Evolutionary conservation across 148 eudicot genomes (phyloP), one percentile per base, ranked within the genome.

Genomic region (Silene conica): DNA sequence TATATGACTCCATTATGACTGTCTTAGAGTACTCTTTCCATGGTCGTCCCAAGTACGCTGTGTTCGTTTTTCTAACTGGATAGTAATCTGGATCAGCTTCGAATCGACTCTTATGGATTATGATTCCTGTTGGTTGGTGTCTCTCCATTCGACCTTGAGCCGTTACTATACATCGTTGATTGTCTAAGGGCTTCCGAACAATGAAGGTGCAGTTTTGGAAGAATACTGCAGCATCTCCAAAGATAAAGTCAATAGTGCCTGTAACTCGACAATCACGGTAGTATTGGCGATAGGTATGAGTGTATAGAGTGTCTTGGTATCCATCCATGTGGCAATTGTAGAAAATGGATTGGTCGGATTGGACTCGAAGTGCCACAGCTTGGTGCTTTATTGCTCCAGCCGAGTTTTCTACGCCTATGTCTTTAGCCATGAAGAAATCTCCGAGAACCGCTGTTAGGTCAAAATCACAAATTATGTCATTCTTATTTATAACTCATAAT

Each of bases 171-270:
- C 84, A 81, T 0, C 73, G 41, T 70, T 89, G 92, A 70, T 85
- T 87, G n/a, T 76, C 80, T 0, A 85, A 25, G 0, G 92, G 88
- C 71, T 82, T 85, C 0, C 94, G 85, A 9, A 86, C 83, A 0
- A 91, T 70, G 19, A 91, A 61, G 9, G 82, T 73, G 73, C 94
- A 88, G 58, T 81, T 83, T 58, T 92, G 97, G 84, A 91, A 85
- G 67, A 92, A 79, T 0, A 82, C 77, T 4, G 89, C 84, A 1
- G 87, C 84, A 63, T 87, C 92, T 0, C 97, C 95, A 46, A 88
- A 89, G n/a, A 92, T 76, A 76, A 92, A 91, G 74, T 92, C 97
- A 2, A 92, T 86, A 18, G 94, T 92, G 25, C 97, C 97, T 0
- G 90, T 78, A 34, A 92, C 74, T 10, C 63, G 80, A 63, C 97